phyloP scores from a whole-genome alignment of 108 stramenopile species.

The Cyclotella distinguenda region DNA sequence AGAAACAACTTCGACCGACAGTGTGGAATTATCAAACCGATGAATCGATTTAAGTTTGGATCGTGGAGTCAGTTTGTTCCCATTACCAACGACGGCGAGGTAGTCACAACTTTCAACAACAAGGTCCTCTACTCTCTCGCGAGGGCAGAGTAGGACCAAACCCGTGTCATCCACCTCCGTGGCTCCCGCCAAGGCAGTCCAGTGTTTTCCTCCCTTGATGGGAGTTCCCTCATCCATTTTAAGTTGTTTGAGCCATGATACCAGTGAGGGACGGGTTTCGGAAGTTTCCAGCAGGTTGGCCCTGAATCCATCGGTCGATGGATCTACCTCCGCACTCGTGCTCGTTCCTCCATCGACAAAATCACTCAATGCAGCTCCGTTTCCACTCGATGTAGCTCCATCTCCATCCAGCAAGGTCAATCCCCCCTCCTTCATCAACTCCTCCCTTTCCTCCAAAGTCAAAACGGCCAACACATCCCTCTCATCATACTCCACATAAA shows the following conservation, averaged over 20 bases:
- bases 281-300: conserved; percentile 32
- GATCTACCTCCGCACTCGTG: background rate
- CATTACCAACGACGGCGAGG: conserved; percentile 75
- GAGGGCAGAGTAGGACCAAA: conserved; percentile 71
- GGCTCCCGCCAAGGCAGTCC: conserved; percentile 77
- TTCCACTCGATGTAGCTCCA: conserved; percentile 25
- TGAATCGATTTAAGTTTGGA: conserved; percentile 39
- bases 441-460: conserved; percentile 61
- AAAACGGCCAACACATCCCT: conserved; percentile 62
- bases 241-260: conserved; percentile 72
- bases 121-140: conserved; percentile 45
- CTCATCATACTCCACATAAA: conserved; percentile 68
- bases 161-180: conserved; percentile 80
- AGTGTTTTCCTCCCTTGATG: conserved; percentile 81
- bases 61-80: conserved; percentile 51
- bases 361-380: conserved; percentile 29
- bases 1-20: conserved; percentile 50
- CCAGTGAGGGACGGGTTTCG: conserved; percentile 60
- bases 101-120: conserved; percentile 64
- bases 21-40: conserved; percentile 29
- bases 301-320: conserved; percentile 8
- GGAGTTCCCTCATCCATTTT: conserved; percentile 67
- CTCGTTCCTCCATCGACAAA: conserved; percentile 17
- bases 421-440: conserved; percentile 49
- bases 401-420: conserved; percentile 25